A percentile compares a stretch with the other conserved stretches of the same genome.
Conservation (phyloP, 1,139 yeast species). For the Geotrichum europaeum region DNA sequence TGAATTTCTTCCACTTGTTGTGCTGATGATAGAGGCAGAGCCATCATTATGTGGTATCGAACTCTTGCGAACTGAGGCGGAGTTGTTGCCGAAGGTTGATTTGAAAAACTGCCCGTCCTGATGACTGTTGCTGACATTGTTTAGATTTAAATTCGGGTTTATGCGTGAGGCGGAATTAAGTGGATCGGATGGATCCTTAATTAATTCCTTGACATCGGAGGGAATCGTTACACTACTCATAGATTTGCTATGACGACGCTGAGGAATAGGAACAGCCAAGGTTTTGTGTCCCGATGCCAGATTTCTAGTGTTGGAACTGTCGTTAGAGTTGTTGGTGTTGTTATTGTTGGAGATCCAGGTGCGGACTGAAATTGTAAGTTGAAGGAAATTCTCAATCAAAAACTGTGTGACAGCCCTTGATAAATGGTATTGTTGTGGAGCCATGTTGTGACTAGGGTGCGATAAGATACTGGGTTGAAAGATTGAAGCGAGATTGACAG, state of each 20-base stretch:
- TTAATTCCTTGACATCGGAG: slow-evolving; percentile 1
- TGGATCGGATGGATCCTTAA: neutral
- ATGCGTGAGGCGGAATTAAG: neutral
- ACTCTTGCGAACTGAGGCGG: neutral
- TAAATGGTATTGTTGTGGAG: slow-evolving; percentile 83
- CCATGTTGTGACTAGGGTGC: slow-evolving; percentile 88
- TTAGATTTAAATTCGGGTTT: neutral
- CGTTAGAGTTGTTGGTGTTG: neutral
- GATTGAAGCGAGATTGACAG: slow-evolving; percentile 87
- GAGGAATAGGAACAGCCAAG: slow-evolving; percentile 16
- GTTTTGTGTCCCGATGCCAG: neutral
- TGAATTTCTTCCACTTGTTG: neutral
- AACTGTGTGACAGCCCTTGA: slow-evolving; percentile 86
- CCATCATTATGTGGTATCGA: neutral
- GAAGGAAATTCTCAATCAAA: slow-evolving; percentile 66
- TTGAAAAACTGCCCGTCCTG: neutral
- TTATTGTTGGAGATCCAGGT: slow-evolving; percentile 3
- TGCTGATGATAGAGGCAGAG: neutral
- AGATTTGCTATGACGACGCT: slow-evolving; percentile 32
- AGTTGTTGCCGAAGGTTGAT: neutral
- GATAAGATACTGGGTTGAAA: slow-evolving; percentile 92
- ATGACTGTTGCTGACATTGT: neutral
- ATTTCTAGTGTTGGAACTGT: neutral
- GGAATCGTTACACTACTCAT: slow-evolving; percentile 28
- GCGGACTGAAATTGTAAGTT: slow-evolving; percentile 10